Evolutionary conservation across 306 rosid genomes (phyloP).

Genomic region (Luffa acutangula): DNA sequence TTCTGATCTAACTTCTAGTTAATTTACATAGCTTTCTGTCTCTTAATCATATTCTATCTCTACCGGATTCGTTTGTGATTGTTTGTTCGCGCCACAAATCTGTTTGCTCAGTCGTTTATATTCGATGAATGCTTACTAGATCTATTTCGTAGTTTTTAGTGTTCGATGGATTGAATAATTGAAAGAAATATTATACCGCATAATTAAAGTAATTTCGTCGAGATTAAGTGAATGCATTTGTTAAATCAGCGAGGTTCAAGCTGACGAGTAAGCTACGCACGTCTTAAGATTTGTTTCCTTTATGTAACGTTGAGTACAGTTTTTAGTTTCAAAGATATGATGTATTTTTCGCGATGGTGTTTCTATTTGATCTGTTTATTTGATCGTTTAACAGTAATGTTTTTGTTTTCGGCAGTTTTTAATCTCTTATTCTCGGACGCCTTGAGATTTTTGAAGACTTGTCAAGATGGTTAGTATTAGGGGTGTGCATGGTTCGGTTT

Average conservation of each 20-base stretch:
- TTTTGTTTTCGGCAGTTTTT: background rate
- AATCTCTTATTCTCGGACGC: background rate
- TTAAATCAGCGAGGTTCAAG: background rate
- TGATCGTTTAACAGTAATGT: background rate
- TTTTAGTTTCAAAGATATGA: background rate
- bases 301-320: too few species aligned
- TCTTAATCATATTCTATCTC: background rate
- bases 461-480: conserved; percentile 1
- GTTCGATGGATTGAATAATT: background rate
- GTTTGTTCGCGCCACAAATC: background rate
- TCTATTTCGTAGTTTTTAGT: background rate
- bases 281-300: background rate
- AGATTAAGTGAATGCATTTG: background rate
- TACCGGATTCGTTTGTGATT: background rate
- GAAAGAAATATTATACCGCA: background rate
- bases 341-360: background rate
- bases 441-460: background rate
- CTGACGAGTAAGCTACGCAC: background rate
- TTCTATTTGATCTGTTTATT: background rate
- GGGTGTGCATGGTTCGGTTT: too few species aligned
- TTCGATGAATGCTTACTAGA: background rate
- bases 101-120: background rate
- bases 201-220: background rate
- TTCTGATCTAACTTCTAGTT: background rate
- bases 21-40: background rate